Evolutionary conservation across 371 early-diverging fungal species (phyloP), one percentile per base, ranked within the genome.

Genomic region (Mortierella sp.): DNA sequence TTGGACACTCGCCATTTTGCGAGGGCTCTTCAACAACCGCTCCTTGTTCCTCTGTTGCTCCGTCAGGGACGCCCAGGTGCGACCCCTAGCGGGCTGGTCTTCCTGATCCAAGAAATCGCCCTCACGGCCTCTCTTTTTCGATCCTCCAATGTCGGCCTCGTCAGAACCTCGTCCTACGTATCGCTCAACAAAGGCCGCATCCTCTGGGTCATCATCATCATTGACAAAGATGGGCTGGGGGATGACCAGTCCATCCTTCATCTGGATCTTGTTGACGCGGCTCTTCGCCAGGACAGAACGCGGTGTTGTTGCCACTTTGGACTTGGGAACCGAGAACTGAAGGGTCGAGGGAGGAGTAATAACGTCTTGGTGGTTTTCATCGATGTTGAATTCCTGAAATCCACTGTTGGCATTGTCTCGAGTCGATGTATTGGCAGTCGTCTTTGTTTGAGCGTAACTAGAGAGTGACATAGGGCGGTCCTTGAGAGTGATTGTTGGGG

Each of bases 171-270:
- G 69, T 11, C 71, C 71, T 1, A 26, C 55, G n/a, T 78, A 59
- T 26, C 51, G 59, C 28, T 73, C 74, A 24, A 44, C 50, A 54
- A 72, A 44, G 5, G 37, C 51, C 5, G 72, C 72, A 34, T 78
- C 81, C 10, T 73, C 79, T 2, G 19, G 34, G 1, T 81, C 81
- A 1, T 85, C 78, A 37, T 83, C 83, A 5, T 81, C 74, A 34
- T 77, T 81, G 0, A 78, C 79, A 55, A 85, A 81, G 8, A 85
- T 78, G 2, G 86, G 86, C n/a, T 79, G 86, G 1, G 86, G 82
- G 44, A 86, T 72, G 10, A 79, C 77, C 19, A 78, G 70, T 19
- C 86, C 82, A 37, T 79, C 86, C 71, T 75, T 85, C 79, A 80
- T 76, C 5, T 28, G 53, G 50, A 85, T 75, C 54, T 54, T 78